Base-by-base conservation (phyloP, 208 protist genomes). In the Naegleria fowleri region DNA sequence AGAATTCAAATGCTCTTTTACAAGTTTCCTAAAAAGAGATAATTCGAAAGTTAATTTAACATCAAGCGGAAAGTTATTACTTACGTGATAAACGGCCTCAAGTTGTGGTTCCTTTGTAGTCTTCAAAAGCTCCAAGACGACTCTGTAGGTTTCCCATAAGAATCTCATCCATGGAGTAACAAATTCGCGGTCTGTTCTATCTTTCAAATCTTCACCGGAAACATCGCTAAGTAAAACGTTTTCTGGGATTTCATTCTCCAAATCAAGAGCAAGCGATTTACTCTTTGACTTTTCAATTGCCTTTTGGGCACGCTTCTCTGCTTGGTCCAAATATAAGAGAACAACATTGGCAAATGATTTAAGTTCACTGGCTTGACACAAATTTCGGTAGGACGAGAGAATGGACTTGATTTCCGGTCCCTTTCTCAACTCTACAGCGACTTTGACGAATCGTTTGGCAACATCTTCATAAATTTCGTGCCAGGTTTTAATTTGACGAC, bases 161-260 rank as follows among this genome's bases (percentile, higher is more conserved):
- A 91, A 92, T 41, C 87, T 92, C 25, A 92, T 29, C 88, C 88
- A 92, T 39, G 91, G 84, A 22, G 90, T 92, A 41, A 91, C 86
- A 48, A 88, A 83, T 41, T 92, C 91, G 29, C 91, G 89, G 43
- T 91, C 83, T 29, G 15, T 92, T 48, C 91, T 29, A 48, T 92
- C 91, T n/a, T 92, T 92, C 4, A 86, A 36, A 16, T 88, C 89
- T 75, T 92, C 91, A 33, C 91, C 91, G 39, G 33, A 38, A 22
- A 92, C 91, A 48, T 51, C 36, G 16, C 40, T 90, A 2, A 92
- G 5, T 29, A 88, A 39, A n/a, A 88, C 22, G n/a, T 79, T 43
- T 89, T 92, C 91, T 15, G 90, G 90, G 16, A 83, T n/a, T 83
- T 92, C 91, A 38, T 92, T 22, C 59, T 89, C 86, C 29, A 67